Percentiles rank a stretch among this genome's conserved stretches.
Evolutionary conservation across 129 eudicot species (phyloP).

Genomic region (Centrapalus pauciflorus): DNA sequence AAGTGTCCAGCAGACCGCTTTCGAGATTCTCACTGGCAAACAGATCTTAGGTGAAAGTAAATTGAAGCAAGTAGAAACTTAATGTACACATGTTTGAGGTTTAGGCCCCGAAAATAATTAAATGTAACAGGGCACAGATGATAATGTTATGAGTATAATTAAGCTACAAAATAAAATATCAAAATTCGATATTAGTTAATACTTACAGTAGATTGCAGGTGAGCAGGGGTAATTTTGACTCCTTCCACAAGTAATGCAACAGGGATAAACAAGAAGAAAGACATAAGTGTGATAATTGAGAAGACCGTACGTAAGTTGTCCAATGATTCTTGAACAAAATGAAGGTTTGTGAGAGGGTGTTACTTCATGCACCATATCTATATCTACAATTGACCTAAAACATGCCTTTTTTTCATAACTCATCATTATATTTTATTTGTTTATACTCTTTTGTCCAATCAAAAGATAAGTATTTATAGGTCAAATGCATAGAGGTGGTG

Average conservation of each 20-base stretch:
- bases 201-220: constrained; percentile 86
- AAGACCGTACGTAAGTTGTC: constrained; percentile 95
- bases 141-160: not conserved
- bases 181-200: not conserved
- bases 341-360: not conserved
- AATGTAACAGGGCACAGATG: not conserved
- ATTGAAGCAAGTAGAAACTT: constrained; percentile 82
- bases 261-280: constrained; percentile 75
- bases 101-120: constrained; percentile 55
- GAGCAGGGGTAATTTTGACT: constrained; percentile 83
- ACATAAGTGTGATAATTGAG: constrained; percentile 92
- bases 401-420: too few relatives aligned
- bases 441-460: too few relatives aligned
- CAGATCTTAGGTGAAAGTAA: constrained; percentile 94
- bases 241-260: constrained; percentile 68
- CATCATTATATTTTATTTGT: too few relatives aligned
- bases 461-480: too few relatives aligned
- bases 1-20: too few relatives aligned
- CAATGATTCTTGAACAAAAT: constrained; percentile 63
- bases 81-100: constrained; percentile 63
- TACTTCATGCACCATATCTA: too few relatives aligned
- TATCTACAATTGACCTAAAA: too few relatives aligned
- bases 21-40: too few relatives aligned
- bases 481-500: too few relatives aligned
- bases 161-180: not conserved